Evolutionary conservation across 2,329 filamentous ascomycete genomes (phyloP).

Genomic region (Arachnopeziza araneosa): DNA sequence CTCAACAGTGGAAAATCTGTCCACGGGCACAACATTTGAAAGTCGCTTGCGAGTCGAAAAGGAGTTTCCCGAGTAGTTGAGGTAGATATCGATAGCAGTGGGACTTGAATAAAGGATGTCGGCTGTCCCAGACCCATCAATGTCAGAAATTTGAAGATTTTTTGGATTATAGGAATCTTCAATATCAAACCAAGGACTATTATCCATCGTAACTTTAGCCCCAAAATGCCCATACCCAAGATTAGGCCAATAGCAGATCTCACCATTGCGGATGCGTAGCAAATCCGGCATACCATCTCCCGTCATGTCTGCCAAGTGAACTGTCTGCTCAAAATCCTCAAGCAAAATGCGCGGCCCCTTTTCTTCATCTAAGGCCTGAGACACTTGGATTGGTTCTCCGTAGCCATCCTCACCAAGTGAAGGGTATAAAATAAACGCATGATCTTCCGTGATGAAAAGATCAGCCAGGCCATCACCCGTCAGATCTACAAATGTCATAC

Average conservation of each 20-base stretch:
- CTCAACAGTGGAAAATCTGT: not conserved
- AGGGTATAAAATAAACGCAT: not conserved
- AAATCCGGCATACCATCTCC: conserved; percentile 4
- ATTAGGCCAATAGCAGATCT: conserved; percentile 8
- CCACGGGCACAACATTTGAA: too few species aligned
- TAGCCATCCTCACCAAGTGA: not conserved
- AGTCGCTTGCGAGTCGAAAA: not conserved
- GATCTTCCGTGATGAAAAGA: conserved; percentile 2
- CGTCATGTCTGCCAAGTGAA: conserved; percentile 1
- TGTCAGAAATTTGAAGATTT: not conserved
- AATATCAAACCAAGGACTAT: conserved; percentile 1
- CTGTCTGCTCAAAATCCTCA: not conserved
- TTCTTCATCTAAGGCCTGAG: not conserved
- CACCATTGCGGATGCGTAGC: conserved; percentile 4
- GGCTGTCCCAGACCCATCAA: conserved; percentile 4
- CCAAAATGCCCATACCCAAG: conserved; percentile 4
- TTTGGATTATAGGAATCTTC: not conserved
- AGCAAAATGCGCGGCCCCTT: too few species aligned
- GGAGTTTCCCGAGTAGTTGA: too few species aligned
- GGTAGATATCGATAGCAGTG: not conserved
- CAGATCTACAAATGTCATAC: not conserved
- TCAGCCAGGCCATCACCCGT: conserved; percentile 4
- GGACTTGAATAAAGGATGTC: conserved; percentile 3
- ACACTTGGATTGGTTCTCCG: not conserved
- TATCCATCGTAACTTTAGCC: conserved; percentile 3